Evolutionary conservation across 805 yeast species (phyloP).

Genomic region (Myxozyma vanderwaltii): DNA sequence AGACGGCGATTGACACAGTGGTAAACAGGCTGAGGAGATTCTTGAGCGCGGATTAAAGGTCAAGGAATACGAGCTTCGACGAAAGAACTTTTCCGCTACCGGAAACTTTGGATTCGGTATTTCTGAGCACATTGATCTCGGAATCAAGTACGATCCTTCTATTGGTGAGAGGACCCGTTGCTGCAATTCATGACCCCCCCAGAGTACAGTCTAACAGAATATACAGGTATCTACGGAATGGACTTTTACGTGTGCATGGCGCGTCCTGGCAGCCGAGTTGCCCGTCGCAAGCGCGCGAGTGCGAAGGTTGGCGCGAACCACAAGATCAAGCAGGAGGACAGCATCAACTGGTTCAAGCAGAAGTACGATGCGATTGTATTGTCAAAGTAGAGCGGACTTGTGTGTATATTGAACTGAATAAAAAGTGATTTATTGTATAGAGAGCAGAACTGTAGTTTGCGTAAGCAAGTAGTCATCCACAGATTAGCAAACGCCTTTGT

Average conservation of each 20-base stretch:
- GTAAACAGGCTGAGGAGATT: slow-evolving; percentile 81
- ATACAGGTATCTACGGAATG: slow-evolving; percentile 94
- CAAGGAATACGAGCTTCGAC: slow-evolving; percentile 96
- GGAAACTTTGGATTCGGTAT: slow-evolving; percentile 99
- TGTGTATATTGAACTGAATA: background rate
- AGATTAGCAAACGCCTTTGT: background rate
- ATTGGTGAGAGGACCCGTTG: no score
- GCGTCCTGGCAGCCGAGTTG: slow-evolving; percentile 98
- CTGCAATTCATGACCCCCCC: background rate
- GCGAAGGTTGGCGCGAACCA: slow-evolving; percentile 88
- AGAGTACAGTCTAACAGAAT: no score
- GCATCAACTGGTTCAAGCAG: slow-evolving; percentile 99
- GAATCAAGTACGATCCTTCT: slow-evolving; percentile 99
- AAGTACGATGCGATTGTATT: slow-evolving; percentile 98
- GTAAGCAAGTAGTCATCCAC: no score
- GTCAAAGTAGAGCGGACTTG: slow-evolving; percentile 18
- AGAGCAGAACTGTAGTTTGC: background rate
- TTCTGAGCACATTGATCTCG: slow-evolving; percentile 98
- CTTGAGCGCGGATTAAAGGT: slow-evolving; percentile 99
- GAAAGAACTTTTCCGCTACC: slow-evolving; percentile 94
- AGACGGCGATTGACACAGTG: background rate
- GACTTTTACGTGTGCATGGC: slow-evolving; percentile 99
- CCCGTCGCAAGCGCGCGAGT: slow-evolving; percentile 90
- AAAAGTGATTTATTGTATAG: background rate
- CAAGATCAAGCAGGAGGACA: slow-evolving; percentile 87